phyloP scores from a whole-genome alignment of 2,329 filamentous ascomycete genomes.

The Xenoacremonium recifei region DNA sequence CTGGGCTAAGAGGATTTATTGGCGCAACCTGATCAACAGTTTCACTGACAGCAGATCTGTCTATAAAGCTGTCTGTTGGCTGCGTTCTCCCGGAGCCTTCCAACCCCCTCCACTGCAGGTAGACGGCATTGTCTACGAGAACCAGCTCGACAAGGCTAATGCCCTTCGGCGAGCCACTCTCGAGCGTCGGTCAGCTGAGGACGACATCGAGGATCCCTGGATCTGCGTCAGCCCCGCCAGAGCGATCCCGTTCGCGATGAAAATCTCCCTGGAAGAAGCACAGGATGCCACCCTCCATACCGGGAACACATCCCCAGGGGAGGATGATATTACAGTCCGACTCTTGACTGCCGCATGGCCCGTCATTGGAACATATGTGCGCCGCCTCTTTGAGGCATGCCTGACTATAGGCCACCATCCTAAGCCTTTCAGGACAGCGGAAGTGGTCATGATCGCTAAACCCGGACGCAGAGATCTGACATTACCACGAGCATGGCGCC shows the following conservation, averaged over 20 bases:
- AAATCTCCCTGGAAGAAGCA: slow-evolving; percentile 14
- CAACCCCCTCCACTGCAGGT: slow-evolving; percentile 14
- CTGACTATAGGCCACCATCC: slow-evolving; percentile 17
- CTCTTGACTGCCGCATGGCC: slow-evolving; percentile 11
- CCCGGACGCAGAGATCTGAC: slow-evolving; percentile 17
- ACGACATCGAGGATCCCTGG: slow-evolving; percentile 15
- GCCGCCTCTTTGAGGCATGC: slow-evolving; percentile 15
- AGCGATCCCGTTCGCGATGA: slow-evolving; percentile 11
- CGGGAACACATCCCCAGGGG: slow-evolving; percentile 18
- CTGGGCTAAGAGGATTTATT: slow-evolving; percentile 10
- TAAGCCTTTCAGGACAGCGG: slow-evolving; percentile 16
- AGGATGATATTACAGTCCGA: slow-evolving; percentile 18
- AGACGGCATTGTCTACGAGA: slow-evolving; percentile 12
- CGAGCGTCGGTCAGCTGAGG: slow-evolving; percentile 8
- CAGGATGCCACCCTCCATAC: slow-evolving; percentile 12
- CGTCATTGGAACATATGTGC: slow-evolving; percentile 8
- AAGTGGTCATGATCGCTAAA: slow-evolving; percentile 25
- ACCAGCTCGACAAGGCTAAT: slow-evolving; percentile 14
- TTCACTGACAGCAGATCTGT: slow-evolving; percentile 9
- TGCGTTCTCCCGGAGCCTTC: slow-evolving; percentile 11
- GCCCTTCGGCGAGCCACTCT: slow-evolving; percentile 15
- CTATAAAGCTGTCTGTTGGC: slow-evolving; percentile 10
- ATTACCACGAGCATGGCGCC: slow-evolving; percentile 16
- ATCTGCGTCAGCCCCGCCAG: slow-evolving; percentile 1
- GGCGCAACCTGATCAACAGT: slow-evolving; percentile 11